Conservation (phyloP, 805 yeast genomes). For the Kluyveromyces nonfermentans region DNA sequence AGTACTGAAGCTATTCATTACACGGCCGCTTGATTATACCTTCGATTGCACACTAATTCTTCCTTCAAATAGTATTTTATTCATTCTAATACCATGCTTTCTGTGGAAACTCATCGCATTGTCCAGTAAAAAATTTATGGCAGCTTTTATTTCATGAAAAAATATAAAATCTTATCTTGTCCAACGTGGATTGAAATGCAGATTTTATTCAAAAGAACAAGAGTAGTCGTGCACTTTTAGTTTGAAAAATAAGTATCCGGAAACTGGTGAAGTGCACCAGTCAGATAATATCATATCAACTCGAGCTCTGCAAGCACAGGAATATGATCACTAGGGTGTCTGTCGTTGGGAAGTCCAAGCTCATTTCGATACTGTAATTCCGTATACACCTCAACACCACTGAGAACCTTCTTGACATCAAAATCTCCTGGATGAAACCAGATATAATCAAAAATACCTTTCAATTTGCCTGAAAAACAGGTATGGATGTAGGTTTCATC, state of each 20-base stretch:
- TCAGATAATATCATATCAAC: not conserved
- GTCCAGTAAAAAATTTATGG: not conserved
- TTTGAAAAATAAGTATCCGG: no score
- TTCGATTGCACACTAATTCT: no score
- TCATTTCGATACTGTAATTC: constrained; percentile 17
- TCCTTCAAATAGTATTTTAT: no score
- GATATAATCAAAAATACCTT: constrained; percentile 48
- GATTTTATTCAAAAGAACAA: no score
- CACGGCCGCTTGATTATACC: not conserved
- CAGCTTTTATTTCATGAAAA: no score
- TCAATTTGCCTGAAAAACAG: constrained; percentile 41
- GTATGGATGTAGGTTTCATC: constrained; percentile 30
- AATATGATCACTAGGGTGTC: constrained; percentile 50
- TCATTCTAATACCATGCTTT: no score
- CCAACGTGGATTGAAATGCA: no score
- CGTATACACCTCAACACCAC: constrained; percentile 32
- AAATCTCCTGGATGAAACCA: constrained; percentile 40
- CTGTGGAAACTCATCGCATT: not conserved
- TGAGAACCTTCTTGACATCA: constrained; percentile 36
- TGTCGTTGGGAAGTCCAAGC: constrained; percentile 44
- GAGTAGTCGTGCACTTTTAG: no score
- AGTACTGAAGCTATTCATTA: not conserved
- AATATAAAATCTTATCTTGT: no score
- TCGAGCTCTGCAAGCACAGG: constrained; percentile 31
- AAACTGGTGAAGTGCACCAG: no score